A percentile compares a stretch with the other conserved stretches of the same genome.
Evolutionary conservation across 1,284 basidiomycete species (phyloP).

Genomic region (Fomitopsis betulina): DNA sequence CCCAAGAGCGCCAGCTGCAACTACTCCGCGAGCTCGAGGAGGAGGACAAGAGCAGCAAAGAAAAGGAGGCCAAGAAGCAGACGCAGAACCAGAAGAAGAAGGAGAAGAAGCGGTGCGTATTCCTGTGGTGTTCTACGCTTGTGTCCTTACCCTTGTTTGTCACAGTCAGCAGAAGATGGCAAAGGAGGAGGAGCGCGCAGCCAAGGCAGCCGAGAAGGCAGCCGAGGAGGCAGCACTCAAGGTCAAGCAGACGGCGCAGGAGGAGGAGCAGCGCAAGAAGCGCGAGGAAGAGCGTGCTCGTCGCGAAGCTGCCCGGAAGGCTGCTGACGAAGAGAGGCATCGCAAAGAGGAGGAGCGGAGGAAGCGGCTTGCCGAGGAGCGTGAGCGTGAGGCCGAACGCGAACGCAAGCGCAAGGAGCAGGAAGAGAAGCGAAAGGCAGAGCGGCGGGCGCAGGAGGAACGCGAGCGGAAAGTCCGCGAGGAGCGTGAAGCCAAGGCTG

Average conservation of each 20-base stretch:
- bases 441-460: slow-evolving; percentile 65
- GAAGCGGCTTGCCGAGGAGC: slow-evolving; percentile 68
- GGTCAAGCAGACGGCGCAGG: slow-evolving; percentile 59
- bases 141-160: neutral
- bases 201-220: slow-evolving; percentile 75
- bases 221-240: slow-evolving; percentile 74
- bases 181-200: slow-evolving; percentile 86
- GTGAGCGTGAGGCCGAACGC: slow-evolving; percentile 58
- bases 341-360: slow-evolving; percentile 77
- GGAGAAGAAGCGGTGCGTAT: slow-evolving; percentile 83
- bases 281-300: slow-evolving; percentile 70
- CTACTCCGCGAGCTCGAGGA: slow-evolving; percentile 53
- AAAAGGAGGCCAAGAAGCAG: slow-evolving; percentile 89
- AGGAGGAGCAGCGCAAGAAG: slow-evolving; percentile 61
- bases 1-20: slow-evolving; percentile 47
- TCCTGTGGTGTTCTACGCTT: neutral
- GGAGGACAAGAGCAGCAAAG: slow-evolving; percentile 55
- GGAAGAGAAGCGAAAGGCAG: slow-evolving; percentile 61
- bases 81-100: slow-evolving; percentile 99
- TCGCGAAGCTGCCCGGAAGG: slow-evolving; percentile 72
- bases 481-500: slow-evolving; percentile 49
- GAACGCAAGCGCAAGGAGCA: slow-evolving; percentile 57
- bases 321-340: slow-evolving; percentile 74
- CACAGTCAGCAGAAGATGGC: slow-evolving; percentile 83
- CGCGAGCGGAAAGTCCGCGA: slow-evolving; percentile 53